Percentiles rank a stretch among this genome's conserved stretches.
Evolutionary conservation across 2,329 filamentous ascomycete species (phyloP).

Genomic region (Pezicula neosporulosa): DNA sequence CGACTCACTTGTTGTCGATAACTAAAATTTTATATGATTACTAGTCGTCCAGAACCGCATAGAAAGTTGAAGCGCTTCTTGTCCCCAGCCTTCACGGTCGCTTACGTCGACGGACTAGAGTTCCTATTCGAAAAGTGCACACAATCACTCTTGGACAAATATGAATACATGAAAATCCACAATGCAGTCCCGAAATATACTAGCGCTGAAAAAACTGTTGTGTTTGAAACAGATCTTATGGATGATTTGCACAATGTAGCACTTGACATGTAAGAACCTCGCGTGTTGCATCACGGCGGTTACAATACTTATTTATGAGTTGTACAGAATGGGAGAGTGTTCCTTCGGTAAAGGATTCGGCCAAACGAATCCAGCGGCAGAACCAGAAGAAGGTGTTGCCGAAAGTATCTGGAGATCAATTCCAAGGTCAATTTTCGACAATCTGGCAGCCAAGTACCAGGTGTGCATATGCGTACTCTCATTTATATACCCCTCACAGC

Average conservation of each 20-base stretch:
- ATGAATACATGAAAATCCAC: conserved; percentile 10
- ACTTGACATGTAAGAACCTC: conserved; percentile 14
- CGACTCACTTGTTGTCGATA: no score
- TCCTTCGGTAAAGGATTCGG: conserved; percentile 25
- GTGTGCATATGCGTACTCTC: neutral
- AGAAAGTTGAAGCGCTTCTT: conserved; percentile 22
- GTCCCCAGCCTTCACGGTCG: conserved; percentile 23
- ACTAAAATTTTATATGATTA: no score
- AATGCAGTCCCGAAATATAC: neutral
- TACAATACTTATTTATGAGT: neutral
- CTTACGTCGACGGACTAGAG: conserved; percentile 24
- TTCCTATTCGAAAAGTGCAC: conserved; percentile 17
- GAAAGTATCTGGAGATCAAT: conserved; percentile 16
- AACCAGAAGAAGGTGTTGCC: conserved; percentile 13
- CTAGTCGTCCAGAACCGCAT: conserved; percentile 21
- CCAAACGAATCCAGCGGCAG: conserved; percentile 19
- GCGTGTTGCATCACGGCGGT: no score
- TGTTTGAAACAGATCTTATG: conserved; percentile 20
- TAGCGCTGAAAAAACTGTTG: neutral
- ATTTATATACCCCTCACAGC: no score
- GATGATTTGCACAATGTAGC: conserved; percentile 25
- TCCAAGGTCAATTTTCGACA: conserved; percentile 16
- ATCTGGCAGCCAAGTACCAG: conserved; percentile 11
- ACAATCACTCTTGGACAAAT: conserved; percentile 12
- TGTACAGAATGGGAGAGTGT: conserved; percentile 19